Evolutionary conservation across 495 filamentous ascomycete species (phyloP), one percentile per base, ranked within the genome.

Genomic region (Talaromyces stipitatus): DNA sequence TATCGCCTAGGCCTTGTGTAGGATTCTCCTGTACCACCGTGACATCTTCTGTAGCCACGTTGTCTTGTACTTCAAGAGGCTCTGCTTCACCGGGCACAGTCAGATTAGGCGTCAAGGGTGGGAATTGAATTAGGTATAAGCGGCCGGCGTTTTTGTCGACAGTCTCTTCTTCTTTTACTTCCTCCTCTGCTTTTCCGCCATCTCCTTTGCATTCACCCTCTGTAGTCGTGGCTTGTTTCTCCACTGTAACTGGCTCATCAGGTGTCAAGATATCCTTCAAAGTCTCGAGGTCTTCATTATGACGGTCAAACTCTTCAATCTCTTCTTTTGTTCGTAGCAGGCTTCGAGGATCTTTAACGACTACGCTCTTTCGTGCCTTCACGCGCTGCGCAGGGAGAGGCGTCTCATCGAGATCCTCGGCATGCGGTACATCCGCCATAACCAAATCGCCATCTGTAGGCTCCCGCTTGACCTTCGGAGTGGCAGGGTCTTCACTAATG

Each of bases 41-140:
- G 54, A 50, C 48, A 22, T 54, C 56, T 20, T 45, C 56, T 46
- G 56, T 43, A 54, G 23, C 22, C 23, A 30, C 14, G 10, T 57
- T 28, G 59, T 60, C 30, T 50, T 58, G 58, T 41, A 57, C 59
- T 38, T 51, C 50, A 62, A 58, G 24, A 36, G n/a, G 36, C 55
- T 64, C 55, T 22, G 43, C 50, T 27, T 57, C 54, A 10, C 62
- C 66, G 5, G 72, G 65, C 12, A 76, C 55, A 23, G 66, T 59
- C 50, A 83, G 72, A 55, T 72, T 75, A 50, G 80, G 80, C 0
- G 79, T 74, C 61, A 81, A 71, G 2, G 79, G 79, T 8, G 80
- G 80, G 62, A 83, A 77, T 60, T 83, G 79, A 64, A 83, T 75
- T 18, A 82, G 65, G 65, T 78, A 82, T 24, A 80, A 65, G 33